phyloP scores from a whole-genome alignment of 2,329 filamentous ascomycete genomes.

The Botrytis hyacinthi region DNA sequence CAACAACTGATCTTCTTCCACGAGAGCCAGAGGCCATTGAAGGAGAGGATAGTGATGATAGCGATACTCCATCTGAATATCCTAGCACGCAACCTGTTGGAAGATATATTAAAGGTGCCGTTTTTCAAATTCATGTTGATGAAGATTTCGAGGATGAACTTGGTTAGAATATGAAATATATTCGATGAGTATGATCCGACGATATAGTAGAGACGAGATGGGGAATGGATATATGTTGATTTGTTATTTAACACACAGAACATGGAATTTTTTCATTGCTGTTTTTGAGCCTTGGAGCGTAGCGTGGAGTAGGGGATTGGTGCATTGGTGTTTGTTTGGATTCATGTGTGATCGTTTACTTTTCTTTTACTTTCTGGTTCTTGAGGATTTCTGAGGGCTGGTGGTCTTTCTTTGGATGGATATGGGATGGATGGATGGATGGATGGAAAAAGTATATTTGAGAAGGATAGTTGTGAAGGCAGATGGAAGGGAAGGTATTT shows the following conservation, averaged over 20 bases:
- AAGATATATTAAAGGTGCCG: not conserved
- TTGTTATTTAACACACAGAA: not conserved
- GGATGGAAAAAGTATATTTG: not conserved
- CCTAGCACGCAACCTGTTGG: slow-evolving; percentile 17
- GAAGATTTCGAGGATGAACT: slow-evolving; percentile 21
- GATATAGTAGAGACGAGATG: not conserved
- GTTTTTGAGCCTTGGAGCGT: not conserved
- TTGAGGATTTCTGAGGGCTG: not conserved
- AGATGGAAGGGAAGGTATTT: not conserved
- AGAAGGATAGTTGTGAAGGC: not conserved
- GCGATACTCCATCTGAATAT: slow-evolving; percentile 22
- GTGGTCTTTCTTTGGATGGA: not conserved
- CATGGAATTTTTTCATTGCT: not conserved
- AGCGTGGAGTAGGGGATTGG: not conserved
- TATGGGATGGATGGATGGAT: not conserved
- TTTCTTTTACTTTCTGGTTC: not conserved
- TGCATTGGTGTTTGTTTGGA: not conserved
- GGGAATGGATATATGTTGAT: not conserved
- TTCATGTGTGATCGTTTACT: not conserved
- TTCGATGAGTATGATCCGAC: not conserved
- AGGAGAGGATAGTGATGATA: slow-evolving; percentile 20
- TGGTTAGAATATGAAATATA: not conserved
- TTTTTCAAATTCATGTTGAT: slow-evolving; percentile 21
- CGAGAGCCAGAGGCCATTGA: slow-evolving; percentile 4
- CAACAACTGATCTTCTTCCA: not conserved